Conservation (phyloP, 352 stramenopile genomes). For the Globisporangium nagaii region DNA sequence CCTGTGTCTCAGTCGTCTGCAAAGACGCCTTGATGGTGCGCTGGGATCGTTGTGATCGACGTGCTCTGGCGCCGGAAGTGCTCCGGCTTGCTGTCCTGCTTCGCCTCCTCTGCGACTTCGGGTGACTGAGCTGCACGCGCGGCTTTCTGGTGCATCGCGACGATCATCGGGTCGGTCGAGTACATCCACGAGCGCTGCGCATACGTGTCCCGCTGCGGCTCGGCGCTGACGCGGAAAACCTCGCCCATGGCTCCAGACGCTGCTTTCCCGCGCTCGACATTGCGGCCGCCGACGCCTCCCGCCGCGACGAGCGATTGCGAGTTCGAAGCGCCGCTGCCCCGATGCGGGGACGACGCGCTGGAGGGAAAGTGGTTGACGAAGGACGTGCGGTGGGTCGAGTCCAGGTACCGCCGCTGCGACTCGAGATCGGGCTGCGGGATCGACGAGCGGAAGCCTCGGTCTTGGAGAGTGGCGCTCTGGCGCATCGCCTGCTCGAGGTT, state of each 20-base stretch:
- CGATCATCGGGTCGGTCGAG: slow-evolving; percentile 64
- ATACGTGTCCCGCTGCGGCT: slow-evolving; percentile 64
- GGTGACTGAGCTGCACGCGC: slow-evolving; percentile 6
- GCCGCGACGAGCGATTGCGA: slow-evolving; percentile 27
- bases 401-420: slow-evolving; percentile 41
- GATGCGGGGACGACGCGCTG: neutral
- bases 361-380: slow-evolving; percentile 45
- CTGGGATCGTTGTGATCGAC: slow-evolving; percentile 48
- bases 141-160: slow-evolving; percentile 29
- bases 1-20: slow-evolving; percentile 35
- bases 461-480: slow-evolving; percentile 22
- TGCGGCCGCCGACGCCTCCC: slow-evolving; percentile 34
- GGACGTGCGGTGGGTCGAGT: slow-evolving; percentile 55
- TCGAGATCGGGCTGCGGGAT: slow-evolving; percentile 48
- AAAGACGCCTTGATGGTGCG: slow-evolving; percentile 57
- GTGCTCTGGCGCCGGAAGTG: slow-evolving; percentile 41
- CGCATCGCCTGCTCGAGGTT: slow-evolving; percentile 54
- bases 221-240: slow-evolving; percentile 41
- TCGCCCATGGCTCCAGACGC: slow-evolving; percentile 60
- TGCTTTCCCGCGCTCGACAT: slow-evolving; percentile 55
- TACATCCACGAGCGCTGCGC: slow-evolving; percentile 79
- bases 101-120: neutral
- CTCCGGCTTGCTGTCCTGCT: slow-evolving; percentile 11
- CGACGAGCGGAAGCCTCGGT: slow-evolving; percentile 41
- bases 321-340: neutral